A percentile compares a stretch with the other conserved stretches of the same genome.
These are phyloP conservation scores for Neocallimastix lanati DNA, from an alignment of 192 early-diverging fungal species.

Conservation along the genomic window DNA sequence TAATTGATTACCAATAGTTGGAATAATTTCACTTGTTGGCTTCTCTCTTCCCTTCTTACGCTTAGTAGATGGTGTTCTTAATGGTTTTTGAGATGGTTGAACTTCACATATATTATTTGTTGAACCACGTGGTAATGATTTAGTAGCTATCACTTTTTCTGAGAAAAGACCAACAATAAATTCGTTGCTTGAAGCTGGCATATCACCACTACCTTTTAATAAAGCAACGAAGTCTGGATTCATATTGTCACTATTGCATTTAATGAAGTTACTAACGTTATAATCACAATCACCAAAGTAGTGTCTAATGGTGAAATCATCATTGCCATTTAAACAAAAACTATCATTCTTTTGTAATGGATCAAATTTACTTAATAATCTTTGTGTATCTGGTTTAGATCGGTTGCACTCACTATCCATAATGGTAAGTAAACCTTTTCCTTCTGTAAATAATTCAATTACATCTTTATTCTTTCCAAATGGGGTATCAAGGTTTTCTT, in stretches of 20 bases:
- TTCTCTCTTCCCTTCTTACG: not conserved
- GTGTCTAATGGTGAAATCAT: conserved; percentile 58
- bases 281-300: conserved; percentile 40
- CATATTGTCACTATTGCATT: conserved; percentile 56
- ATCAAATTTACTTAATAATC: not conserved
- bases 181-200: not conserved
- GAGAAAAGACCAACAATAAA: not conserved
- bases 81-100: not conserved
- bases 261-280: conserved; percentile 47
- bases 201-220: conserved; percentile 42
- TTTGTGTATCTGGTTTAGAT: not conserved
- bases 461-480: not conserved
- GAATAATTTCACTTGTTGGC: not conserved
- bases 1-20: not conserved
- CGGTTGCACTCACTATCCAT: not conserved
- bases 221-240: conserved; percentile 69
- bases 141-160: not conserved
- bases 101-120: not conserved
- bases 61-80: not conserved
- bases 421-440: not conserved
- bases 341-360: not conserved
- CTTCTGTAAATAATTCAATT: not conserved
- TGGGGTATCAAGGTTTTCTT: not conserved
- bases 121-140: not conserved
- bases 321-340: not conserved